phyloP scores from a whole-genome alignment of 208 protist species.

The Endotrypanum monterogeii region DNA sequence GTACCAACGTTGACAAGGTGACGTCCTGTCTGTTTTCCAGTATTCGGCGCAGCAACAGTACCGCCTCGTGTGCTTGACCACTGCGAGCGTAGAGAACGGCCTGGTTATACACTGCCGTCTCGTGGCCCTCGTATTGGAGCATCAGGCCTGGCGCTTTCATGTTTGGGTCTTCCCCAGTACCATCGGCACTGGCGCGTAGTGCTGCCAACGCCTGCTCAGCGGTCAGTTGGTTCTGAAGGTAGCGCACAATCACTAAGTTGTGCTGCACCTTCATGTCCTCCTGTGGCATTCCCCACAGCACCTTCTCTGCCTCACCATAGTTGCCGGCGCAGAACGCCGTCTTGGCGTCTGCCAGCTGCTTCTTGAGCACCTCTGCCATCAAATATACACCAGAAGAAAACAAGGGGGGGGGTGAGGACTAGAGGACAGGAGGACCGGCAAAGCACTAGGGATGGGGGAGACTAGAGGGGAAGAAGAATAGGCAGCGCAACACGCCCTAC shows the following conservation, averaged over 20 bases:
- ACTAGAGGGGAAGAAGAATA: no score
- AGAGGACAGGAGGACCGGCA: background rate
- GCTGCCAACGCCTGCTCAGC: slow-evolving; percentile 50
- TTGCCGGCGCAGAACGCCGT: slow-evolving; percentile 71
- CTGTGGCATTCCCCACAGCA: slow-evolving; percentile 61
- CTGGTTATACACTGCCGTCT: slow-evolving; percentile 80
- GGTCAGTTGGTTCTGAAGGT: slow-evolving; percentile 59
- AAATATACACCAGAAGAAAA: background rate
- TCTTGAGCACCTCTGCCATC: slow-evolving; percentile 22
- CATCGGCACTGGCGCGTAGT: slow-evolving; percentile 30
- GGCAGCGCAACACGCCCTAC: no score
- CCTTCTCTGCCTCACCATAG: slow-evolving; percentile 62
- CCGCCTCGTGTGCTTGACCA: slow-evolving; percentile 61
- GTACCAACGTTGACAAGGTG: slow-evolving; percentile 45
- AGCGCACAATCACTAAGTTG: slow-evolving; percentile 80
- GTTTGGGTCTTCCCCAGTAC: slow-evolving; percentile 27
- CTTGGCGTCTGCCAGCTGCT: slow-evolving; percentile 60
- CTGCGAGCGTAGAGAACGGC: slow-evolving; percentile 68
- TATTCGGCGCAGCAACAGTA: slow-evolving; percentile 69
- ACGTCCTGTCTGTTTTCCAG: slow-evolving; percentile 64
- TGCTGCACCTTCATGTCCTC: slow-evolving; percentile 82
- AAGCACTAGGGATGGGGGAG: no score
- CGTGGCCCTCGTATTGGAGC: slow-evolving; percentile 82
- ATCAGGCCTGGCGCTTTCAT: slow-evolving; percentile 36
- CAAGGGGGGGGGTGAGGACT: background rate